Conservation (phyloP, 768 basidiomycete species). For the Trametes cinnabarina region DNA sequence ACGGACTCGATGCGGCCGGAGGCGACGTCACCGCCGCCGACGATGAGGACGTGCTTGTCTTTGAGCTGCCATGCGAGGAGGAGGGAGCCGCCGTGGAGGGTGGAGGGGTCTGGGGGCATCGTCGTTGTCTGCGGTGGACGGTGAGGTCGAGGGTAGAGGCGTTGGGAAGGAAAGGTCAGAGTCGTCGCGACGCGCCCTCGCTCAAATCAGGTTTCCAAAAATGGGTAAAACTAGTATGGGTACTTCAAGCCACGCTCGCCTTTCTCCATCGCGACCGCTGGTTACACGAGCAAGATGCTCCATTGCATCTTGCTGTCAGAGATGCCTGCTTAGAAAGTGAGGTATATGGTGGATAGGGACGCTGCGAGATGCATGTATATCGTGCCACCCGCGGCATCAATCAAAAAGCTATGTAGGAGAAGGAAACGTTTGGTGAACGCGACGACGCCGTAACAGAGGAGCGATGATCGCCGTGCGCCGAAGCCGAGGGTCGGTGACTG, state of each 20-base stretch:
- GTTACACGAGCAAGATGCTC: no score
- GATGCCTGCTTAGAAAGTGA: no score
- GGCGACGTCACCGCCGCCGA: slow-evolving; percentile 93
- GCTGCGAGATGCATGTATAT: no score
- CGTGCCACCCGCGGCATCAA: no score
- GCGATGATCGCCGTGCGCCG: slow-evolving; percentile 12
- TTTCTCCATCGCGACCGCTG: no score
- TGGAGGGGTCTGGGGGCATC: slow-evolving; percentile 7
- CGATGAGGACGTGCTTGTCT: slow-evolving; percentile 77
- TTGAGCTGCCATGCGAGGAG: slow-evolving; percentile 93
- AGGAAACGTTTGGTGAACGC: background rate
- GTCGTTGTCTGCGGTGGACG: background rate
- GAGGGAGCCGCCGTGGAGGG: slow-evolving; percentile 64
- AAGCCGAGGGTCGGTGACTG: slow-evolving; percentile 7
- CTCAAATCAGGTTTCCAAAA: background rate
- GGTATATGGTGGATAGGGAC: no score
- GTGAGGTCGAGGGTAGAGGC: no score
- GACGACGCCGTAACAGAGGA: background rate
- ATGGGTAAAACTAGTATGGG: no score
- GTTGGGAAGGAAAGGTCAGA: background rate
- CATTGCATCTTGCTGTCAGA: no score
- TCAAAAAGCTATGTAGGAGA: no score
- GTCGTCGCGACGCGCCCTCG: background rate
- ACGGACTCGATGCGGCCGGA: slow-evolving; percentile 84
- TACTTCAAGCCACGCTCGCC: background rate